Evolutionary conservation across 2,329 filamentous ascomycete species (phyloP).

Genomic region (Talaromyces sp.): DNA sequence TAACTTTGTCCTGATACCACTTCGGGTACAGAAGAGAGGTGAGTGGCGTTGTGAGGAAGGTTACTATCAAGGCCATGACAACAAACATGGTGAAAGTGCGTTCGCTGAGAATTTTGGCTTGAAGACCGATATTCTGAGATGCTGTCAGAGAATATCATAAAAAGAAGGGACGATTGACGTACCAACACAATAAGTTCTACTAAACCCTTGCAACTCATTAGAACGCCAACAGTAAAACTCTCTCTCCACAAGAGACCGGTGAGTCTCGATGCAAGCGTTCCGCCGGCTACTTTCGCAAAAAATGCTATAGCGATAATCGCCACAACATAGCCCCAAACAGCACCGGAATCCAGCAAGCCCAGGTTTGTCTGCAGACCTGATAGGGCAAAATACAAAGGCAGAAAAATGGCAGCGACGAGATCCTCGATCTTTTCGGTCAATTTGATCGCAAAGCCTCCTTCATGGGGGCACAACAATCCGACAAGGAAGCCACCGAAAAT

Average conservation of each 20-base stretch:
- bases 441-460: slow-evolving; percentile 85
- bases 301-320: slow-evolving; percentile 80
- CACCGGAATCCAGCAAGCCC: slow-evolving; percentile 73
- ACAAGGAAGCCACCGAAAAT: slow-evolving; percentile 93
- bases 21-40: slow-evolving; percentile 70
- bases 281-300: slow-evolving; percentile 77
- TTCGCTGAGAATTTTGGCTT: slow-evolving; percentile 74
- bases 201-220: slow-evolving; percentile 97
- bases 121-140: slow-evolving; percentile 68
- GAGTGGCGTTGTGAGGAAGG: slow-evolving; percentile 75
- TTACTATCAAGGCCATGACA: slow-evolving; percentile 86
- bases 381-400: slow-evolving; percentile 89
- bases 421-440: slow-evolving; percentile 94
- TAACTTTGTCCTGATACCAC: slow-evolving; percentile 70
- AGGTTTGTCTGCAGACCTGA: slow-evolving; percentile 87
- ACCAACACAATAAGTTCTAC: slow-evolving; percentile 93
- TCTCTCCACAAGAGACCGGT: slow-evolving; percentile 86
- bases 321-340: slow-evolving; percentile 85
- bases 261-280: slow-evolving; percentile 68
- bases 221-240: slow-evolving; percentile 75
- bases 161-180: slow-evolving; percentile 28
- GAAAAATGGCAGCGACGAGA: slow-evolving; percentile 73
- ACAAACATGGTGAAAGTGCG: slow-evolving; percentile 91
- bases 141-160: neutral
- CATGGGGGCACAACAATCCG: slow-evolving; percentile 84